These are phyloP conservation scores for Begonia peltatifolia DNA, from an alignment of 306 rosid genomes.

Conservation along the genomic window DNA sequence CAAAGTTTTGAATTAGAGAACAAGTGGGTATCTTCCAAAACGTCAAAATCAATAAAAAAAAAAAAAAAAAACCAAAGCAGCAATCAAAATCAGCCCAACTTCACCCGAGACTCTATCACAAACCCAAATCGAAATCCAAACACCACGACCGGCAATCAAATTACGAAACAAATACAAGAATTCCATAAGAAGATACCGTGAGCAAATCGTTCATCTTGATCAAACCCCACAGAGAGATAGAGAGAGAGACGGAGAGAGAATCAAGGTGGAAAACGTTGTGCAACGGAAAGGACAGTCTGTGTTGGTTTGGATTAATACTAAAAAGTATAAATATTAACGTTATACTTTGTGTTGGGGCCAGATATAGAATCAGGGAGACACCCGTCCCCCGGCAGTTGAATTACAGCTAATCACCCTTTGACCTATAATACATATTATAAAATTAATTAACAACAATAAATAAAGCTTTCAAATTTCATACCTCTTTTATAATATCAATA, in stretches of 20 bases:
- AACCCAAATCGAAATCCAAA: neutral
- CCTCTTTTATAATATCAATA: too few species aligned
- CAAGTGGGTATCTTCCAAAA: slow-evolving; percentile 3
- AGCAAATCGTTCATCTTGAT: slow-evolving; percentile 85
- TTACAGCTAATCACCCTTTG: too few species aligned
- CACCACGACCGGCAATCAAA: neutral
- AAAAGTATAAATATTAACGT: too few species aligned
- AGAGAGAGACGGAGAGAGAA: slow-evolving; percentile 3
- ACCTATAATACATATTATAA: too few species aligned
- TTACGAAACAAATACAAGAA: neutral
- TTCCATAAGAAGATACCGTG: slow-evolving; percentile 34
- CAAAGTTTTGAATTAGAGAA: neutral
- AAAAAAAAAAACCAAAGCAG: neutral
- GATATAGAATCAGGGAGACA: too few species aligned
- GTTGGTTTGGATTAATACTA: neutral
- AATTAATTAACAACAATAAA: too few species aligned
- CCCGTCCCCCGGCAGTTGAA: too few species aligned
- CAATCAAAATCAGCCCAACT: neutral
- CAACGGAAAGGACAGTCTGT: neutral
- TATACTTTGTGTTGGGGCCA: too few species aligned
- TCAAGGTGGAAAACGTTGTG: neutral
- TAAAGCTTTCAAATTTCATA: too few species aligned
- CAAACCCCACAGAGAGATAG: slow-evolving; percentile 3
- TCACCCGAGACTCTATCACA: neutral
- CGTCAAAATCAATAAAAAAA: neutral